phyloP scores from a whole-genome alignment of 768 basidiomycete genomes.

The Hypsizygus marmoreus region DNA sequence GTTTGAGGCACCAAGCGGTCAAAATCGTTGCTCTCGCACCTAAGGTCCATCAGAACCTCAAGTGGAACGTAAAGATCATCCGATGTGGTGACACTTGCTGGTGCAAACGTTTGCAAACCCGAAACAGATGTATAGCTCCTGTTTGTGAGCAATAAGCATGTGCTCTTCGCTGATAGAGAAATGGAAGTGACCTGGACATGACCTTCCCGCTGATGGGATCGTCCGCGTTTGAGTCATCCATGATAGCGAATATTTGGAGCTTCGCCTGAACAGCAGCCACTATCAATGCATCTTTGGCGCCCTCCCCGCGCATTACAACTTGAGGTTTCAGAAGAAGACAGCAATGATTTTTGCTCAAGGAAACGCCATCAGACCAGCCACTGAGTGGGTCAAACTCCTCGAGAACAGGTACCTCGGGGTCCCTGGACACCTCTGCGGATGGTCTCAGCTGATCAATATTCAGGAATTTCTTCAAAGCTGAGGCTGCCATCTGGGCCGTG shows the following conservation, averaged over 20 bases:
- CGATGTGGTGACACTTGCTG: slow-evolving; percentile 43
- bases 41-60: slow-evolving; percentile 85
- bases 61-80: slow-evolving; percentile 73
- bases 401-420: slow-evolving; percentile 26
- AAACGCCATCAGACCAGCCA: slow-evolving; percentile 75
- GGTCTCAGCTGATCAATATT: slow-evolving; percentile 53
- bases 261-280: slow-evolving; percentile 83
- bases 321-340: slow-evolving; percentile 92
- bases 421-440: slow-evolving; percentile 38
- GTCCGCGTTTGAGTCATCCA: slow-evolving; percentile 76
- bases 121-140: slow-evolving; percentile 80
- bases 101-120: slow-evolving; percentile 88
- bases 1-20: slow-evolving; percentile 91
- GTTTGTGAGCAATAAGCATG: slow-evolving; percentile 4
- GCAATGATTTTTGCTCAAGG: slow-evolving; percentile 71
- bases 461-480: slow-evolving; percentile 65
- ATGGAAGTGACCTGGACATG: slow-evolving; percentile 69
- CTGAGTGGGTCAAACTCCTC: slow-evolving; percentile 57
- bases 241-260: slow-evolving; percentile 74
- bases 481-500: slow-evolving; percentile 67
- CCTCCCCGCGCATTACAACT: slow-evolving; percentile 72
- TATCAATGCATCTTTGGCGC: slow-evolving; percentile 54
- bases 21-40: slow-evolving; percentile 80
- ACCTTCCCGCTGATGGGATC: slow-evolving; percentile 86
- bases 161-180: neutral